Conservation (phyloP, 2,329 filamentous ascomycete genomes). For the Aureobasidium namibiae region DNA sequence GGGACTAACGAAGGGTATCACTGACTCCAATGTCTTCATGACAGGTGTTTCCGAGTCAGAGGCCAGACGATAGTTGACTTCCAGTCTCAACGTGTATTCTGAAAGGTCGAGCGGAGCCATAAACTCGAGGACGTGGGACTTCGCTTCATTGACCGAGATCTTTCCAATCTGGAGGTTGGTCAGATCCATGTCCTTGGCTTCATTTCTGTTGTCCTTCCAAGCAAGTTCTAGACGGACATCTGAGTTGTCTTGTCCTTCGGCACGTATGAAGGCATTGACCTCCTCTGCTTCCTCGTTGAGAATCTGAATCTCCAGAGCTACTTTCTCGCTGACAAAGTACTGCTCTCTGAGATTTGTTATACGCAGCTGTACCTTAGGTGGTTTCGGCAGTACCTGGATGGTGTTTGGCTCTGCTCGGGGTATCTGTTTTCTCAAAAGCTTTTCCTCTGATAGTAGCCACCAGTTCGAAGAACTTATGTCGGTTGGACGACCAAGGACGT, state of each 20-base stretch:
- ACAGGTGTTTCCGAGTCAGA: slow-evolving; percentile 77
- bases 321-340: slow-evolving; percentile 77
- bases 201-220: slow-evolving; percentile 24
- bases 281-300: slow-evolving; percentile 77
- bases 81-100: slow-evolving; percentile 42
- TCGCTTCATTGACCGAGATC: neutral
- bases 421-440: slow-evolving; percentile 29
- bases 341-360: slow-evolving; percentile 55
- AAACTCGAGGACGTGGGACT: slow-evolving; percentile 29
- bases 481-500: slow-evolving; percentile 41
- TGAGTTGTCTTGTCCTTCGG: slow-evolving; percentile 25
- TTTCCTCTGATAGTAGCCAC: slow-evolving; percentile 26
- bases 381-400: slow-evolving; percentile 74
- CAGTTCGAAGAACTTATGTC: slow-evolving; percentile 10
- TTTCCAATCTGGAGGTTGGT: slow-evolving; percentile 1
- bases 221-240: slow-evolving; percentile 12
- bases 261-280: slow-evolving; percentile 19
- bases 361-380: slow-evolving; percentile 78
- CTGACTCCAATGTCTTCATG: slow-evolving; percentile 60
- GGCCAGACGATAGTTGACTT: slow-evolving; percentile 69
- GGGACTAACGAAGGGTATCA: slow-evolving; percentile 66
- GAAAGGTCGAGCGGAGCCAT: slow-evolving; percentile 44
- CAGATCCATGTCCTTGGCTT: slow-evolving; percentile 6
- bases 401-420: slow-evolving; percentile 42
- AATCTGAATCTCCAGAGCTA: slow-evolving; percentile 61